These are phyloP conservation scores for Gleditsia sinensis DNA, from an alignment of 306 rosid species.

Conservation along the genomic window DNA sequence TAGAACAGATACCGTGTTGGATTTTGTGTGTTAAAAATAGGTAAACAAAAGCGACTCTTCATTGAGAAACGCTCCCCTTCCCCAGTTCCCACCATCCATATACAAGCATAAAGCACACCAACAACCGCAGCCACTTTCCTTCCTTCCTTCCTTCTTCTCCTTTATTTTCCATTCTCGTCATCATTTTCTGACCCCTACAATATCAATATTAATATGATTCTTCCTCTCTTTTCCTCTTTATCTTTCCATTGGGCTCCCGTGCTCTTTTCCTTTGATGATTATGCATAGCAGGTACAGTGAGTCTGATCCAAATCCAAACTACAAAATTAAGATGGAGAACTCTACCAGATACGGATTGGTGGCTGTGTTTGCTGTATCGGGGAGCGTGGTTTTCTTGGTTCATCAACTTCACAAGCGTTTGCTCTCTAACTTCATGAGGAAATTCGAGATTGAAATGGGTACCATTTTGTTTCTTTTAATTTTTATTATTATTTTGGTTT, in stretches of 20 bases:
- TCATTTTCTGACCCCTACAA: neutral
- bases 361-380: slow-evolving; percentile 84
- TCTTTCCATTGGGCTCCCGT: neutral
- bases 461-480: neutral
- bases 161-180: neutral
- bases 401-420: slow-evolving; percentile 78
- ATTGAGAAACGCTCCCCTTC: no score
- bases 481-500: neutral
- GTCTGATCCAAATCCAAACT: slow-evolving; percentile 10
- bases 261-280: slow-evolving; percentile 18
- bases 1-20: neutral
- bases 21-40: neutral
- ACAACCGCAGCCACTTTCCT: slow-evolving; percentile 1
- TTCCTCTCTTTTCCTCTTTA: slow-evolving; percentile 3
- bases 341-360: slow-evolving; percentile 63
- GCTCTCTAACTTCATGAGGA: slow-evolving; percentile 73
- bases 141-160: slow-evolving; percentile 2
- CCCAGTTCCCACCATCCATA: slow-evolving; percentile 15
- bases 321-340: slow-evolving; percentile 41
- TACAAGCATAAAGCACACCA: slow-evolving; percentile 26
- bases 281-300: neutral
- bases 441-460: slow-evolving; percentile 57
- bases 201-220: neutral
- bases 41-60: neutral
- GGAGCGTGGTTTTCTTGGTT: slow-evolving; percentile 65